Percentiles rank a stretch among this genome's conserved stretches.
phyloP scores from a whole-genome alignment of 257 asterid species.

The Datura wrightii region DNA sequence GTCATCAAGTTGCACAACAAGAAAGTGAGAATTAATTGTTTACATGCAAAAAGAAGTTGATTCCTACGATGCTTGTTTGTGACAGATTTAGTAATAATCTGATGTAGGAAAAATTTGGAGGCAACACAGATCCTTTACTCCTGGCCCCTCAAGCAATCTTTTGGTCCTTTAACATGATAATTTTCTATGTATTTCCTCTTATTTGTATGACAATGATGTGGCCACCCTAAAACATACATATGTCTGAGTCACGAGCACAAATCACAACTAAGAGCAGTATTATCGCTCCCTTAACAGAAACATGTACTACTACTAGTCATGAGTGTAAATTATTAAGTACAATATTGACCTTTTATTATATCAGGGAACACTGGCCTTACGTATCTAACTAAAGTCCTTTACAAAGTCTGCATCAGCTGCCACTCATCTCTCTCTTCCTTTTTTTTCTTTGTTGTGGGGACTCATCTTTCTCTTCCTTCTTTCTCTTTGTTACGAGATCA shows the following conservation, averaged over 20 bases:
- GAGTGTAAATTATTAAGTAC: background rate
- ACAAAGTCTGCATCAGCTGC: background rate
- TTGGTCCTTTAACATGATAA: background rate
- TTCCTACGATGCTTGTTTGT: background rate
- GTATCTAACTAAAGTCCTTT: constrained; percentile 21
- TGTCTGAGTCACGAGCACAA: background rate
- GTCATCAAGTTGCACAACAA: background rate
- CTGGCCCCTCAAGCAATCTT: background rate
- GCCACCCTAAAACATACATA: background rate
- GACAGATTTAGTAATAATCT: background rate
- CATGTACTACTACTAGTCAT: background rate
- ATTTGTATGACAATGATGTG: constrained; percentile 5
- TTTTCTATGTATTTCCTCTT: background rate
- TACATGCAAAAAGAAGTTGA: constrained; percentile 17
- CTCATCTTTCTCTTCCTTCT: background rate
- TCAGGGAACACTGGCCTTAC: background rate
- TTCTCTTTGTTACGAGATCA: background rate
- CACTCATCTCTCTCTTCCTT: background rate
- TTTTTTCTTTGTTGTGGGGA: background rate
- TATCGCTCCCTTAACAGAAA: background rate
- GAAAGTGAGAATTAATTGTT: background rate
- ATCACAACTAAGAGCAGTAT: background rate
- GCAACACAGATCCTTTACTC: constrained; percentile 13
- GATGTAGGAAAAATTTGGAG: constrained; percentile 4
- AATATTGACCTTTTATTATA: constrained; percentile 3